phyloP scores from a whole-genome alignment of 176 grass and related monocot genomes.

The Areca catechu region DNA sequence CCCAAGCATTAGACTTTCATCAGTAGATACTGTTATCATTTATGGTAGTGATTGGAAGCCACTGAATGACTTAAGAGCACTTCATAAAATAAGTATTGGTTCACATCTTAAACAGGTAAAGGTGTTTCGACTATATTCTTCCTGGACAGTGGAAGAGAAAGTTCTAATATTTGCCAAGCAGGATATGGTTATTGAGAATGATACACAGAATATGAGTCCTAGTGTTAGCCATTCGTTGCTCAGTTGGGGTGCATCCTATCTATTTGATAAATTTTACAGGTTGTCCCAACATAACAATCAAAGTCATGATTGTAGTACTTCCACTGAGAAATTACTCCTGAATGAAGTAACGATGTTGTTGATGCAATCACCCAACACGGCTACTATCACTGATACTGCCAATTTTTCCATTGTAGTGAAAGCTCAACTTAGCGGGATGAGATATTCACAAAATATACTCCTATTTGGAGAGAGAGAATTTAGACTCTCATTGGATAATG shows the following conservation, averaged over 20 bases:
- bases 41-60: conserved; percentile 89
- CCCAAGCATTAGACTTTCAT: conserved; percentile 75
- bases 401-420: conserved; percentile 27
- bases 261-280: conserved; percentile 49
- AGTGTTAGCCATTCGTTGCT: conserved; percentile 63
- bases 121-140: conserved; percentile 70
- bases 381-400: conserved; percentile 17
- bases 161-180: conserved; percentile 70
- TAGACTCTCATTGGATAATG: conserved; percentile 45
- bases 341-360: conserved; percentile 32
- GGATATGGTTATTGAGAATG: conserved; percentile 48
- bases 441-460: conserved; percentile 49
- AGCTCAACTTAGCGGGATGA: conserved; percentile 43
- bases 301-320: conserved; percentile 21
- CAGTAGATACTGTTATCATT: conserved; percentile 72
- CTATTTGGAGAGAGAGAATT: conserved; percentile 63
- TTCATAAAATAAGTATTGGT: conserved; percentile 67
- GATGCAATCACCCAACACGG: conserved; percentile 25
- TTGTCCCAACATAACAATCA: conserved; percentile 30
- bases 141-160: conserved; percentile 82
- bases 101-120: conserved; percentile 34
- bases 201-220: conserved; percentile 48
- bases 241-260: conserved; percentile 72
- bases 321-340: conserved; percentile 30
- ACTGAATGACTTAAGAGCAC: conserved; percentile 55